phyloP scores from a whole-genome alignment of 2,329 filamentous ascomycete species.

The Colletotrichum chrysophilum region DNA sequence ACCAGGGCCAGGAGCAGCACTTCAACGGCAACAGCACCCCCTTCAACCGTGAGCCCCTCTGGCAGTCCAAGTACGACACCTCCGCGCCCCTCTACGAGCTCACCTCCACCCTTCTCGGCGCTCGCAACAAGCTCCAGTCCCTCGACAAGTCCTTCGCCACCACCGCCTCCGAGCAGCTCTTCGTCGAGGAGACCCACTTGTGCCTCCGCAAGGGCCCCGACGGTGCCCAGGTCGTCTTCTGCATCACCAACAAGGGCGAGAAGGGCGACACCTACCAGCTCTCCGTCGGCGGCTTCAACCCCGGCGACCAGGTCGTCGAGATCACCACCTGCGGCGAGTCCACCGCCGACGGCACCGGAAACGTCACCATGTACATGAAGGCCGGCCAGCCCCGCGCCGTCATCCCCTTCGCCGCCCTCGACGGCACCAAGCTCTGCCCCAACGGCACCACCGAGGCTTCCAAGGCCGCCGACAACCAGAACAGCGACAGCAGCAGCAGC shows the following conservation, averaged over 20 bases:
- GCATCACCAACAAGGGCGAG: constrained; percentile 20
- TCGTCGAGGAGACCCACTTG: constrained; percentile 16
- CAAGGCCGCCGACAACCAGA: neutral
- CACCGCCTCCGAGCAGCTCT: constrained; percentile 17
- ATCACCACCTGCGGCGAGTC: constrained; percentile 1
- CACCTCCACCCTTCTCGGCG: constrained; percentile 6
- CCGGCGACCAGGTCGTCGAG: constrained; percentile 15
- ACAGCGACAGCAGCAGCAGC: neutral
- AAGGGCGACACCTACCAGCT: constrained; percentile 15
- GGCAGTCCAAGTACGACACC: constrained; percentile 58
- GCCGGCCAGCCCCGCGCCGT: constrained; percentile 14
- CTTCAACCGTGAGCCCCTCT: constrained; percentile 63
- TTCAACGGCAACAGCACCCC: constrained; percentile 52
- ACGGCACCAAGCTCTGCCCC: neutral
- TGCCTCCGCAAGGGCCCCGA: constrained; percentile 17
- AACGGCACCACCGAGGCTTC: constrained; percentile 8
- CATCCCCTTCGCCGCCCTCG: neutral
- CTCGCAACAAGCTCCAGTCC: constrained; percentile 13
- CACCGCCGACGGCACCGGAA: constrained; percentile 17
- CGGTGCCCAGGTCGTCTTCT: constrained; percentile 19
- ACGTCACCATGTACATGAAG: constrained; percentile 19
- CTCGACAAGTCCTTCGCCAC: constrained; percentile 3
- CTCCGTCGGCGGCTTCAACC: constrained; percentile 15
- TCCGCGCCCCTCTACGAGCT: constrained; percentile 48
- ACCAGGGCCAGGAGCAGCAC: constrained; percentile 70